phyloP scores from a whole-genome alignment of 1,284 basidiomycete species.

The Sanghuangporus weigelae region DNA sequence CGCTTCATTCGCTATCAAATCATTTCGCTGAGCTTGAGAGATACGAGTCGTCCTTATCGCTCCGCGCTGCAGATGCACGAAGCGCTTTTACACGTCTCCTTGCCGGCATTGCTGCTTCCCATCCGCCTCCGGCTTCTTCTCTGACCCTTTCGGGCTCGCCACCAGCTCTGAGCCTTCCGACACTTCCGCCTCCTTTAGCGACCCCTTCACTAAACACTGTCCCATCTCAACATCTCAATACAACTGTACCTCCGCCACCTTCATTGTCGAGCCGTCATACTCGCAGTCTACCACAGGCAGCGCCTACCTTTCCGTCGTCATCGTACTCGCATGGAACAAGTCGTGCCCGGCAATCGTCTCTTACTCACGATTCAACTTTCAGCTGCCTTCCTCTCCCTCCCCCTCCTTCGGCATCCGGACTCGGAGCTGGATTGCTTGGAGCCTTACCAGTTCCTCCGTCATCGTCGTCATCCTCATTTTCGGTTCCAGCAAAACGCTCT shows the following conservation, averaged over 20 bases:
- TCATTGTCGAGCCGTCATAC: not conserved
- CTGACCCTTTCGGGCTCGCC: not conserved
- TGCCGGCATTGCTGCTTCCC: constrained; percentile 30
- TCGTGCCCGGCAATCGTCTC: not conserved
- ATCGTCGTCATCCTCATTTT: not conserved
- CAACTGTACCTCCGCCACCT: not conserved
- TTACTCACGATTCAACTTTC: constrained; percentile 1
- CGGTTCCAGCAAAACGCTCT: constrained; percentile 7
- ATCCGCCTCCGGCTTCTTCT: constrained; percentile 19
- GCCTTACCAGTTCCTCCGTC: not conserved
- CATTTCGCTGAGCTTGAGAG: constrained; percentile 50
- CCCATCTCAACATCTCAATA: not conserved
- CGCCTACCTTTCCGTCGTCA: not conserved
- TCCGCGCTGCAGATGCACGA: constrained; percentile 45
- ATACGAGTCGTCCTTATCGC: constrained; percentile 42
- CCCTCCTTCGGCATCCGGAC: constrained; percentile 8
- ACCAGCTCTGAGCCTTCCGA: not conserved
- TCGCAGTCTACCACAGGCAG: not conserved
- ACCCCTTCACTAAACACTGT: not conserved
- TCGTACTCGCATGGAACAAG: not conserved
- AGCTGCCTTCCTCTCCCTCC: constrained; percentile 14
- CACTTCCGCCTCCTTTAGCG: not conserved
- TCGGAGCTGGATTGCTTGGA: not conserved
- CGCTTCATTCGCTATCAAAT: constrained; percentile 42
- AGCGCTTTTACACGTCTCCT: constrained; percentile 44